phyloP scores from a whole-genome alignment of 768 basidiomycete species.

The Coprinopsis marcescibilis region DNA sequence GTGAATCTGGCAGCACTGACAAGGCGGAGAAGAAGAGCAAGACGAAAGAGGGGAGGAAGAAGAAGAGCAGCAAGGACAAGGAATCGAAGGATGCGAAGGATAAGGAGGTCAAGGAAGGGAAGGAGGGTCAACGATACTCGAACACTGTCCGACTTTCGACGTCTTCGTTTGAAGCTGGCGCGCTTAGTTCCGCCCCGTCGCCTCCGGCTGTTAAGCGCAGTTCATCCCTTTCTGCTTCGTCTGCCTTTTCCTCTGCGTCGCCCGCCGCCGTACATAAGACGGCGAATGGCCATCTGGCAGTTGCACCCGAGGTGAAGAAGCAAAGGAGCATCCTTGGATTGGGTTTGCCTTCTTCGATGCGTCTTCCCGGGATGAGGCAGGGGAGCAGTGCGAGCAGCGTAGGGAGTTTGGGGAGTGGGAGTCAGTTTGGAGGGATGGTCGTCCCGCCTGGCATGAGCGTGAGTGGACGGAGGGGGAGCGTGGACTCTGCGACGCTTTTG shows the following conservation, averaged over 20 bases:
- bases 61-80: slow-evolving; percentile 30
- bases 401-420: slow-evolving; percentile 13
- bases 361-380: slow-evolving; percentile 34
- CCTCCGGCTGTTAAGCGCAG: background rate
- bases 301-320: slow-evolving; percentile 47
- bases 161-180: slow-evolving; percentile 67
- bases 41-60: slow-evolving; percentile 21
- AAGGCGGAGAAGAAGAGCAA: slow-evolving; percentile 18
- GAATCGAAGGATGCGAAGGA: slow-evolving; percentile 28
- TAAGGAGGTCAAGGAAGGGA: slow-evolving; percentile 20
- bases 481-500: background rate
- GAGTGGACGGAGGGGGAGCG: slow-evolving; percentile 8
- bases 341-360: slow-evolving; percentile 51
- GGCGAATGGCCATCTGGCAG: too few species aligned
- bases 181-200: slow-evolving; percentile 26
- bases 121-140: slow-evolving; percentile 26
- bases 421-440: slow-evolving; percentile 2
- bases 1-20: background rate
- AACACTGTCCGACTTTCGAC: slow-evolving; percentile 34
- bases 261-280: too few species aligned
- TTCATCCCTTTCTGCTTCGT: background rate
- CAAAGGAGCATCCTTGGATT: slow-evolving; percentile 59
- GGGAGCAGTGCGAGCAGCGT: slow-evolving; percentile 36
- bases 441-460: slow-evolving; percentile 6
- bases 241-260: background rate